phyloP scores from a whole-genome alignment of 352 stramenopile genomes.

The Plasmopara muralis region DNA sequence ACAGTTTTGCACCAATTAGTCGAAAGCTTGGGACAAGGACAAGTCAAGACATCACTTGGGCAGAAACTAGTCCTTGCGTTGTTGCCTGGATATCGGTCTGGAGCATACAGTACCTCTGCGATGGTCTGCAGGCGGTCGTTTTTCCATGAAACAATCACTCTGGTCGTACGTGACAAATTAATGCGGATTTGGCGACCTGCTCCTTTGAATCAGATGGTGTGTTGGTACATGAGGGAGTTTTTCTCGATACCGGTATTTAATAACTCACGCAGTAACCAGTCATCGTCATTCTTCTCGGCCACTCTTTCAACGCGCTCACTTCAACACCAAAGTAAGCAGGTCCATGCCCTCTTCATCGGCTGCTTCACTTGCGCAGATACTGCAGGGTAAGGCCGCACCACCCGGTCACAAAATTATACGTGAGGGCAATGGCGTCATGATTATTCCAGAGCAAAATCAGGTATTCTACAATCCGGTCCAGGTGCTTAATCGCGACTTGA shows the following conservation, averaged over 20 bases:
- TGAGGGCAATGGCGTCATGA: constrained; percentile 87
- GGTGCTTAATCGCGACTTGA: constrained; percentile 99
- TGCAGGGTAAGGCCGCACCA: constrained; percentile 56
- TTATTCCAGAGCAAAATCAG: constrained; percentile 86
- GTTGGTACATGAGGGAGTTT: neutral
- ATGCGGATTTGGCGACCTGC: neutral
- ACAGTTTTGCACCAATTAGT: constrained; percentile 5
- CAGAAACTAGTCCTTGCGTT: constrained; percentile 4
- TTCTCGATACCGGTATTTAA: constrained; percentile 1
- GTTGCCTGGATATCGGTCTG: neutral
- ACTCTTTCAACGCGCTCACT: neutral
- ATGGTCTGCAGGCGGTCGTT: constrained; percentile 14
- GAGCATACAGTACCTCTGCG: constrained; percentile 20
- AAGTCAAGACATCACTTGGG: neutral
- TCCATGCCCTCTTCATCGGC: constrained; percentile 41
- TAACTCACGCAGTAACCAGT: constrained; percentile 5
- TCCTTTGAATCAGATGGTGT: constrained; percentile 19
- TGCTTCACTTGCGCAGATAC: constrained; percentile 45
- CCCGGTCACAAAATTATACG: constrained; percentile 83
- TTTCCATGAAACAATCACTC: constrained; percentile 31
- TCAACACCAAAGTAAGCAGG: constrained; percentile 2
- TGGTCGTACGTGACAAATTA: neutral
- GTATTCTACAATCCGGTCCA: constrained; percentile 93
- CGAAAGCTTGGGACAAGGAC: neutral
- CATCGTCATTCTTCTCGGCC: constrained; percentile 20